Evolutionary conservation across 2,329 filamentous ascomycete genomes (phyloP).

Genomic region (Colletotrichum lini): DNA sequence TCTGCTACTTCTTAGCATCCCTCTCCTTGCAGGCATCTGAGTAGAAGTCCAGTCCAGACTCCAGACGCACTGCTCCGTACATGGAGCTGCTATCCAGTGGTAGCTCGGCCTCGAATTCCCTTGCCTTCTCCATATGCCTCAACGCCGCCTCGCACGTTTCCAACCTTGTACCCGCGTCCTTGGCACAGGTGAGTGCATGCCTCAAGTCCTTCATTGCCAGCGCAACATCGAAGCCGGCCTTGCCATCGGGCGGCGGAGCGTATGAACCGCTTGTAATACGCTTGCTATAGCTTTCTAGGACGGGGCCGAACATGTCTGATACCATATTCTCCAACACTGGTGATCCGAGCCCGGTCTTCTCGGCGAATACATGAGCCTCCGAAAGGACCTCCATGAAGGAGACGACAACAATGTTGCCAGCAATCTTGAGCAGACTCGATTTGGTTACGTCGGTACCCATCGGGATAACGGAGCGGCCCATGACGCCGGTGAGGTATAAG

Average conservation of each 20-base stretch:
- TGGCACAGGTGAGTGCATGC: slow-evolving; percentile 25
- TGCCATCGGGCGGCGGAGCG: slow-evolving; percentile 44
- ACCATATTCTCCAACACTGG: slow-evolving; percentile 48
- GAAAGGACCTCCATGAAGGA: slow-evolving; percentile 47
- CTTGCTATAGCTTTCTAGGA: slow-evolving; percentile 47
- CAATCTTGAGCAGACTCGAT: slow-evolving; percentile 58
- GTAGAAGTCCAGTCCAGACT: slow-evolving; percentile 26
- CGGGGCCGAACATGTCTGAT: slow-evolving; percentile 48
- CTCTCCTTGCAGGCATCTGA: slow-evolving; percentile 24
- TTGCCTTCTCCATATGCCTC: slow-evolving; percentile 15
- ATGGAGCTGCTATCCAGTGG: slow-evolving; percentile 21
- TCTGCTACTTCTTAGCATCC: slow-evolving; percentile 8
- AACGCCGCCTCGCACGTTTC: slow-evolving; percentile 25
- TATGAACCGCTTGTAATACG: slow-evolving; percentile 48
- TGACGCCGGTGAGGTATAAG: slow-evolving; percentile 57
- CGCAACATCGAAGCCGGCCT: slow-evolving; percentile 27
- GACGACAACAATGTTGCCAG: slow-evolving; percentile 54
- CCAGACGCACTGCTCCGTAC: slow-evolving; percentile 19
- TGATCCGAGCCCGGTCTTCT: slow-evolving; percentile 48
- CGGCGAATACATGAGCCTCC: slow-evolving; percentile 50
- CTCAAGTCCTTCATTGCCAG: slow-evolving; percentile 29
- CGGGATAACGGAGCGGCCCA: slow-evolving; percentile 55
- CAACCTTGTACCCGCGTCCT: slow-evolving; percentile 10
- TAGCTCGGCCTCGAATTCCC: slow-evolving; percentile 7
- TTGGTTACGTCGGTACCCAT: slow-evolving; percentile 59